phyloP scores from a whole-genome alignment of 495 filamentous ascomycete species.

The Parathielavia hyrcaniae region DNA sequence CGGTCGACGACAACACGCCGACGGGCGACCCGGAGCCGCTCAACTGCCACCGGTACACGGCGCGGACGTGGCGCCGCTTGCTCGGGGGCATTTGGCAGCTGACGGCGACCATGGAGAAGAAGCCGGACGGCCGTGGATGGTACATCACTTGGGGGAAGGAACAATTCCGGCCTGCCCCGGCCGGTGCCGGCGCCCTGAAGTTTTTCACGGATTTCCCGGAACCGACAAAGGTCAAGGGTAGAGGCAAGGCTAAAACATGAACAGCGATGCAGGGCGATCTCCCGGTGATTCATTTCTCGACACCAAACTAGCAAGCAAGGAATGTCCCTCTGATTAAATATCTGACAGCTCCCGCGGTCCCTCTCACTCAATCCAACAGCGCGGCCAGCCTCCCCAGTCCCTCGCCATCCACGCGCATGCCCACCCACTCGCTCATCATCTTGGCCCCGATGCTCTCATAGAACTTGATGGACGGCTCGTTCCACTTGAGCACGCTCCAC shows the following conservation, averaged over 20 bases:
- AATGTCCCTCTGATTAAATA: not conserved
- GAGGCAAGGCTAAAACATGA: not conserved
- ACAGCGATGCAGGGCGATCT: not conserved
- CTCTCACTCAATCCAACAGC: conserved; percentile 35
- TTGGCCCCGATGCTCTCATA: conserved; percentile 79
- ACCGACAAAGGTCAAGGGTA: not conserved
- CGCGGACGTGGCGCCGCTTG: conserved; percentile 28
- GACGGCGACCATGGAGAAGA: conserved; percentile 28
- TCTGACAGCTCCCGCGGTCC: too few relatives aligned
- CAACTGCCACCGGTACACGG: conserved; percentile 23
- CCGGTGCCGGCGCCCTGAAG: conserved; percentile 18
- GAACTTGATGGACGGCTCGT: conserved; percentile 81
- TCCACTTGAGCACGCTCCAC: conserved; percentile 91
- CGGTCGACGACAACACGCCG: conserved; percentile 32
- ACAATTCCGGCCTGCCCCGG: conserved; percentile 11
- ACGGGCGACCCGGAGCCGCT: conserved; percentile 29
- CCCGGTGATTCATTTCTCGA: not conserved
- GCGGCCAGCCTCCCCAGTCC: conserved; percentile 57
- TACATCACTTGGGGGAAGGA: conserved; percentile 34
- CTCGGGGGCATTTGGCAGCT: conserved; percentile 33
- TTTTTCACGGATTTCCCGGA: conserved; percentile 13
- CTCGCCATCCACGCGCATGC: conserved; percentile 80
- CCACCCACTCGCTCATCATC: conserved; percentile 79
- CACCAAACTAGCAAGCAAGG: not conserved
- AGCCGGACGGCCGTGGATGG: conserved; percentile 21